These are phyloP conservation scores for Dactylella cylindrospora DNA, from an alignment of 2,329 filamentous ascomycete species.

Conservation along the genomic window DNA sequence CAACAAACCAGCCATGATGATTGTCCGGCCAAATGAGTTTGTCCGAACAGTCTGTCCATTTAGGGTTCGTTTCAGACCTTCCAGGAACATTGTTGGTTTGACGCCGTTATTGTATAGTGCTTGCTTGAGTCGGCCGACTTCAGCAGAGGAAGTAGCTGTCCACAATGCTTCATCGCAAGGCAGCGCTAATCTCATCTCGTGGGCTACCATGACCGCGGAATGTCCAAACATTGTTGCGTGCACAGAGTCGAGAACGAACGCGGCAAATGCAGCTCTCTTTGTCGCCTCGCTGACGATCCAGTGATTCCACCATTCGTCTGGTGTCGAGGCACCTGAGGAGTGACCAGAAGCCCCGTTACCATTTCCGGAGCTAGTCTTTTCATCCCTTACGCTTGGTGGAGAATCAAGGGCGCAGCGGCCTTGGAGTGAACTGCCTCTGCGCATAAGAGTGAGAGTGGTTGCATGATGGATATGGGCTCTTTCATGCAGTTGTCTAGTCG, in stretches of 20 bases:
- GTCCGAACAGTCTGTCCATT: slow-evolving; percentile 83
- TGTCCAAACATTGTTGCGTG: slow-evolving; percentile 98
- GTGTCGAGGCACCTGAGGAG: slow-evolving; percentile 66
- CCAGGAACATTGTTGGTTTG: slow-evolving; percentile 82
- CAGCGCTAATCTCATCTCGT: slow-evolving; percentile 86
- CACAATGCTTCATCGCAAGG: slow-evolving; percentile 92
- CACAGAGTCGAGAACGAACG: slow-evolving; percentile 91
- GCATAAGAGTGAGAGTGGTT: slow-evolving; percentile 92
- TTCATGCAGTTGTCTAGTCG: slow-evolving; percentile 86
- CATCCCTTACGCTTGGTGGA: slow-evolving; percentile 72
- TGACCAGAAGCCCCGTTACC: slow-evolving; percentile 53
- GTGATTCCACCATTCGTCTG: slow-evolving; percentile 90
- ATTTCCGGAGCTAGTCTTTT: slow-evolving; percentile 54
- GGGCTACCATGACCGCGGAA: slow-evolving; percentile 92
- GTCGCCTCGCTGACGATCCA: slow-evolving; percentile 96
- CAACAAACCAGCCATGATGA: slow-evolving; percentile 88
- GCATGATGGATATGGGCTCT: slow-evolving; percentile 95
- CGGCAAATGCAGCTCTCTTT: slow-evolving; percentile 83
- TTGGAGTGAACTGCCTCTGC: slow-evolving; percentile 84
- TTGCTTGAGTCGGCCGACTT: slow-evolving; percentile 80
- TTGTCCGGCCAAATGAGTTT: slow-evolving; percentile 88
- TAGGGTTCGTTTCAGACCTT: slow-evolving; percentile 84
- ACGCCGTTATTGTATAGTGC: slow-evolving; percentile 77
- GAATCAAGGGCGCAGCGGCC: slow-evolving; percentile 82
- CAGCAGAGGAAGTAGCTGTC: slow-evolving; percentile 82